Base-by-base conservation (phyloP, 352 stramenopile species). In the Phytophthora cactorum region DNA sequence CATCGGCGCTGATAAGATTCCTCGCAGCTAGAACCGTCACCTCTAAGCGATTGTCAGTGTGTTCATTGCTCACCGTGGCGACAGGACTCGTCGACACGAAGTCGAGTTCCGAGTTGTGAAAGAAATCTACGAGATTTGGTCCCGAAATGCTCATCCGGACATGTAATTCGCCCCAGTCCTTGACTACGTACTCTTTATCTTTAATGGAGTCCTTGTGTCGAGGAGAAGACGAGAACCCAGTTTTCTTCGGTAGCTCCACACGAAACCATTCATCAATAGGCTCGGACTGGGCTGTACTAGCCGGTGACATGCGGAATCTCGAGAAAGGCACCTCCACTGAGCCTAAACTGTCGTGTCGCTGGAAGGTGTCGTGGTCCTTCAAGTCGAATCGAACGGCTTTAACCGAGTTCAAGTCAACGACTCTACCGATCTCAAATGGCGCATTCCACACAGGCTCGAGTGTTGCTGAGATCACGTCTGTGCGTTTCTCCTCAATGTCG, bases 21-120 rank as follows among this genome's bases (percentile, higher is more conserved):
- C 71, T 77, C 4, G 82, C 82, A 15, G 60, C 71, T 5, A 93
- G 17, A 10, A 93, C 72, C 6, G 74, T 81, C 8, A 93, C 72
- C 60, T 93, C 85, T 31, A 93, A 68, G 1, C 85, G 81, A 36
- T 91, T 90, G 57, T 93, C 85, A 2, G 79, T 85, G 59, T 93
- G 82, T 31, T 91, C 81, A 3, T 73, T 62, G 5, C 58, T 77
- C 4, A 72, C 71, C 5, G 74, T 84, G n/a, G 79, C 80, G 5
- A 87, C 79, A 10, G 69, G 77, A 36, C 57, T 83, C 43, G 75
- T 72, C 2, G 75, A 66, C 1, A 68, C 66, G 22, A 89, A 67
- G 6, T 69, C 70, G 36, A 70, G 32, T 25, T 82, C 68, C 8
- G 75, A 39, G 25, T 65, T 83, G 46, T 81, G 81, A 59, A 93